Percentiles rank a stretch among this genome's conserved stretches.
These are phyloP conservation scores for Nicotiana obtusifolia DNA, from an alignment of 257 asterid species.

Conservation along the genomic window DNA sequence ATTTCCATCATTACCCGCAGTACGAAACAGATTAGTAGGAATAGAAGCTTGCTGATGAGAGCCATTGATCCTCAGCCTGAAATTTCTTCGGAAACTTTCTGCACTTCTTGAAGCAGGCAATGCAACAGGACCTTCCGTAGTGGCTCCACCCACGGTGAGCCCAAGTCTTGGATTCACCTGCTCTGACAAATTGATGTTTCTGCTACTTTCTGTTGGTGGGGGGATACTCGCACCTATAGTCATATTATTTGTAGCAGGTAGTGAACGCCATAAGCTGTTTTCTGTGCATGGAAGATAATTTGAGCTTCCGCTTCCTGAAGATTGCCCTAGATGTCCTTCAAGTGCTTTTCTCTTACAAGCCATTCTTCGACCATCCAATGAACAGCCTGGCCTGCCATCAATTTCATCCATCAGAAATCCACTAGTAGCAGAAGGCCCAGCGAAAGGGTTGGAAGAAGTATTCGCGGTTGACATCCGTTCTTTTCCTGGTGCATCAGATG, in stretches of 20 bases:
- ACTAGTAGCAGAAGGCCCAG: constrained; percentile 28
- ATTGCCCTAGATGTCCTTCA: constrained; percentile 56
- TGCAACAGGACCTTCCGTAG: constrained; percentile 34
- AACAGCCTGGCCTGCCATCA: constrained; percentile 43
- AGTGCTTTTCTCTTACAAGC: constrained; percentile 77
- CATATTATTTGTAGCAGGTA: constrained; percentile 27
- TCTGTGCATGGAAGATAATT: constrained; percentile 35
- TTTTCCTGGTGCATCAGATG: constrained; percentile 34
- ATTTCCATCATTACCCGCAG: constrained; percentile 29
- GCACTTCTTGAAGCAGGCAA: constrained; percentile 28
- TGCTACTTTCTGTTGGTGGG: constrained; percentile 28
- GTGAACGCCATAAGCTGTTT: constrained; percentile 42
- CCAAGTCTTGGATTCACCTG: constrained; percentile 57
- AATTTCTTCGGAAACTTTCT: constrained; percentile 51
- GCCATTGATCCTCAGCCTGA: constrained; percentile 55
- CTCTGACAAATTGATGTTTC: constrained; percentile 27
- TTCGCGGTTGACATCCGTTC: constrained; percentile 32
- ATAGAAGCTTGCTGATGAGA: constrained; percentile 44
- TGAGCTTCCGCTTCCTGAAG: constrained; percentile 65
- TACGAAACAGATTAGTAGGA: constrained; percentile 22
- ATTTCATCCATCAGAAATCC: constrained; percentile 35
- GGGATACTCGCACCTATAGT: constrained; percentile 23
- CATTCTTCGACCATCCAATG: constrained; percentile 49
- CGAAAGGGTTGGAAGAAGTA: constrained; percentile 37
- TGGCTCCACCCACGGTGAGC: constrained; percentile 42